Evolutionary conservation across 768 basidiomycete genomes (phyloP).

Genomic region (Kwoniella newhampshirensis): DNA sequence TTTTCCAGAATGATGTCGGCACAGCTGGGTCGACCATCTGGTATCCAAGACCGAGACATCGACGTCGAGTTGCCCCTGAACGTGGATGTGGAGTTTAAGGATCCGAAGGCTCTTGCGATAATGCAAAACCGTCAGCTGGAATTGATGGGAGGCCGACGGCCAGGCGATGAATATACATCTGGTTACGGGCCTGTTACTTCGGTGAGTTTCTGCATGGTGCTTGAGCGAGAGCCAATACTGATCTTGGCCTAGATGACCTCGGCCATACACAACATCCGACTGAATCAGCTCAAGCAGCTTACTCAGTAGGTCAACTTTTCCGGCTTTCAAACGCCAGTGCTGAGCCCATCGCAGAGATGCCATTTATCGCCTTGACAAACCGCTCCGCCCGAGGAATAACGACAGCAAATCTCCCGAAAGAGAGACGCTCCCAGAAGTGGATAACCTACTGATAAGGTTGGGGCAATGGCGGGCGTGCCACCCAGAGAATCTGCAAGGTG

Average conservation of each 20-base stretch:
- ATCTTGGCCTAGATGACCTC: slow-evolving; percentile 35
- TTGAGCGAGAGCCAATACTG: background rate
- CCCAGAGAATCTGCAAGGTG: slow-evolving; percentile 22
- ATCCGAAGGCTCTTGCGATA: slow-evolving; percentile 17
- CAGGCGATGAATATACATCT: slow-evolving; percentile 31
- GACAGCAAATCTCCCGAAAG: slow-evolving; percentile 1
- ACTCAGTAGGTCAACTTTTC: slow-evolving; percentile 28
- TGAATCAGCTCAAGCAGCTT: slow-evolving; percentile 38
- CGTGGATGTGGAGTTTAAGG: slow-evolving; percentile 36
- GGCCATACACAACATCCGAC: slow-evolving; percentile 36
- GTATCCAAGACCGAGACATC: slow-evolving; percentile 41
- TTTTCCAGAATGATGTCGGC: slow-evolving; percentile 34
- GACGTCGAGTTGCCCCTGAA: slow-evolving; percentile 40
- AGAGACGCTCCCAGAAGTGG: slow-evolving; percentile 24
- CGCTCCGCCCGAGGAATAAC: slow-evolving; percentile 16
- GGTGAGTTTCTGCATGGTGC: slow-evolving; percentile 12
- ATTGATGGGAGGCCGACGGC: slow-evolving; percentile 11
- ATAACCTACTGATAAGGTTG: slow-evolving; percentile 22
- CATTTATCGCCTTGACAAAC: slow-evolving; percentile 32
- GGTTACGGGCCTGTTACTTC: slow-evolving; percentile 38
- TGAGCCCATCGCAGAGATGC: slow-evolving; percentile 17
- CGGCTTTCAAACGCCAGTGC: background rate
- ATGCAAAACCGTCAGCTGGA: slow-evolving; percentile 39
- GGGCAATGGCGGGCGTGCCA: slow-evolving; percentile 27
- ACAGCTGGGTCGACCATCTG: slow-evolving; percentile 33